Percentiles rank a stretch among this genome's conserved stretches.
Conservation (phyloP, 2,329 filamentous ascomycete species). For the Diaporthe ilicicola region DNA sequence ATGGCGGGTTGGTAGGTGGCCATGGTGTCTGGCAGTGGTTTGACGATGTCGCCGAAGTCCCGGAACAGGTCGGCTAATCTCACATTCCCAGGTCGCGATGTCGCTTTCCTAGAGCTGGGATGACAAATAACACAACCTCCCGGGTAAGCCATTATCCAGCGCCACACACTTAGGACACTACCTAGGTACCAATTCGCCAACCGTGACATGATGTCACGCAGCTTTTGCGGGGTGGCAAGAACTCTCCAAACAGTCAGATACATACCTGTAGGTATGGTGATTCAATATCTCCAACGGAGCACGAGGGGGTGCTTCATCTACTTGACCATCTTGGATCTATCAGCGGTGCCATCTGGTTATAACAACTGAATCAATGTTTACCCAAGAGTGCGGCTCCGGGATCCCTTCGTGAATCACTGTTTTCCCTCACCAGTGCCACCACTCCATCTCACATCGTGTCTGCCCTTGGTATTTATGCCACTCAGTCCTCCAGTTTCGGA, state of each 20-base stretch:
- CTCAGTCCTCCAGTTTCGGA: not conserved
- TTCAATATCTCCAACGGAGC: not conserved
- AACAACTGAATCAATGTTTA: not conserved
- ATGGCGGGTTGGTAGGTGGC: not conserved
- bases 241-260: too few relatives aligned
- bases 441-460: not conserved
- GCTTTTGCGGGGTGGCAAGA: not conserved
- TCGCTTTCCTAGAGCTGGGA: not conserved
- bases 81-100: not conserved
- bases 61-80: not conserved
- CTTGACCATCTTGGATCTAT: not conserved
- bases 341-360: not conserved
- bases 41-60: not conserved
- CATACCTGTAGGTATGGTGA: too few relatives aligned
- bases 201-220: not conserved
- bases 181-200: not conserved
- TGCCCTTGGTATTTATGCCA: not conserved
- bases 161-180: not conserved
- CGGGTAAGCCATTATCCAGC: constrained; percentile 1
- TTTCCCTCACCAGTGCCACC: not conserved
- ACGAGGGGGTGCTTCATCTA: not conserved
- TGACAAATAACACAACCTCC: not conserved
- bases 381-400: not conserved
- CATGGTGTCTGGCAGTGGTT: not conserved
- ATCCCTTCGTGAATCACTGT: not conserved